phyloP scores from a whole-genome alignment of 495 filamentous ascomycete genomes.

The Aspergillus nanangensis region DNA sequence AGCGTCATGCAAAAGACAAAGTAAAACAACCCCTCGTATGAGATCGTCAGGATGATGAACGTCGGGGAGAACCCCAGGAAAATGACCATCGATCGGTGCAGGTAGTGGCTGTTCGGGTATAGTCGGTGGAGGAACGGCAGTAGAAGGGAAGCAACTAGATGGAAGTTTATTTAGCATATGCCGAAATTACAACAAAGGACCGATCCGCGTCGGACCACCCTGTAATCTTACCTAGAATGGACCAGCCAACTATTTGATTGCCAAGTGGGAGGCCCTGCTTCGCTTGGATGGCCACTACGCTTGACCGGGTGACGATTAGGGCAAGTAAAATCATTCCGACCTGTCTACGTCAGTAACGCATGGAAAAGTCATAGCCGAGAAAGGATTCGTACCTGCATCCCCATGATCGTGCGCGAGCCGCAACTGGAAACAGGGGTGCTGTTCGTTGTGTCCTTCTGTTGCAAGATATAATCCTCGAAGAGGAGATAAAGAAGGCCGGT shows the following conservation, averaged over 20 bases:
- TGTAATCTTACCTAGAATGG: constrained; percentile 62
- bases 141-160: constrained; percentile 64
- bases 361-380: neutral
- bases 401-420: constrained; percentile 52
- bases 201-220: neutral
- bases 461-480: constrained; percentile 68
- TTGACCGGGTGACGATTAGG: constrained; percentile 81
- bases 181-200: neutral
- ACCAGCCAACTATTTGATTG: constrained; percentile 85
- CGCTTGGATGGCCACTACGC: constrained; percentile 74
- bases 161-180: constrained; percentile 3
- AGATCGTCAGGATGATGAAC: constrained; percentile 96
- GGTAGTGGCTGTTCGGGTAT: constrained; percentile 79
- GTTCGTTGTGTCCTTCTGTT: constrained; percentile 11
- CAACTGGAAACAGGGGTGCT: constrained; percentile 25
- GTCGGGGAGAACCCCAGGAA: constrained; percentile 92
- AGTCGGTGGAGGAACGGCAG: constrained; percentile 79
- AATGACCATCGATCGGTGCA: constrained; percentile 82
- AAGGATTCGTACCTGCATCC: constrained; percentile 42
- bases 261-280: constrained; percentile 84
- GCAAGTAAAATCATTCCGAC: constrained; percentile 81
- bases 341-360: constrained; percentile 21
- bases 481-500: constrained; percentile 77
- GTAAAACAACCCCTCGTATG: constrained; percentile 97
- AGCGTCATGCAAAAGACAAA: constrained; percentile 80